These are phyloP conservation scores for Inga laurina DNA, from an alignment of 306 rosid species.

Conservation along the genomic window DNA sequence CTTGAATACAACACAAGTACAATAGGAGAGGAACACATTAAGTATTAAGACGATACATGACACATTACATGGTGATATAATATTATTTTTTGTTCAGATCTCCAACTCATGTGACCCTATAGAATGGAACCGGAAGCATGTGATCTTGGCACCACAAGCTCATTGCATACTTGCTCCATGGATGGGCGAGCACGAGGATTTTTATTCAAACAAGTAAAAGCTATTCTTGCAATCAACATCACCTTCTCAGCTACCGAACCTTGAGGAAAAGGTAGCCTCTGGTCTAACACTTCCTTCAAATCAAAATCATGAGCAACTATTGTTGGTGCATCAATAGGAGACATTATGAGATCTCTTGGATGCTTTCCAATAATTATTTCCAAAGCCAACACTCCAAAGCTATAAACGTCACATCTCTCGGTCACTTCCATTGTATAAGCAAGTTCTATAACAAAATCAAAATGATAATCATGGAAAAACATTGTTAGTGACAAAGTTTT, in stretches of 20 bases:
- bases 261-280: conserved; percentile 1
- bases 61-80: background rate
- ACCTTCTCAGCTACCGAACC: conserved; percentile 11
- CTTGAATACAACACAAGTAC: too few species aligned
- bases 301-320: background rate
- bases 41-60: background rate
- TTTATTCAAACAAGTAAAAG: conserved; percentile 28
- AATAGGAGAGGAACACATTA: background rate
- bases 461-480: background rate
- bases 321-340: background rate
- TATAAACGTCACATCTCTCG: conserved; percentile 8
- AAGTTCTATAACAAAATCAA: conserved; percentile 1
- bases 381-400: conserved; percentile 8
- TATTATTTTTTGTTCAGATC: too few species aligned
- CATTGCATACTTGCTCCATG: conserved; percentile 36
- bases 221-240: conserved; percentile 15
- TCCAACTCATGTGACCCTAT: background rate
- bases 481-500: background rate
- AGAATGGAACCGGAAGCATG: background rate
- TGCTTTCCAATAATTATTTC: conserved; percentile 39
- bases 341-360: conserved; percentile 38
- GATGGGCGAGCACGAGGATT: conserved; percentile 29
- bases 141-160: conserved; percentile 3
- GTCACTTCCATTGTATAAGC: conserved; percentile 19
- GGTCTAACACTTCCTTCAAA: conserved; percentile 27